A percentile compares a stretch with the other conserved stretches of the same genome.
These are phyloP conservation scores for Aspergillus intermedius DNA, from an alignment of 2,329 filamentous ascomycete genomes.

Conservation along the genomic window DNA sequence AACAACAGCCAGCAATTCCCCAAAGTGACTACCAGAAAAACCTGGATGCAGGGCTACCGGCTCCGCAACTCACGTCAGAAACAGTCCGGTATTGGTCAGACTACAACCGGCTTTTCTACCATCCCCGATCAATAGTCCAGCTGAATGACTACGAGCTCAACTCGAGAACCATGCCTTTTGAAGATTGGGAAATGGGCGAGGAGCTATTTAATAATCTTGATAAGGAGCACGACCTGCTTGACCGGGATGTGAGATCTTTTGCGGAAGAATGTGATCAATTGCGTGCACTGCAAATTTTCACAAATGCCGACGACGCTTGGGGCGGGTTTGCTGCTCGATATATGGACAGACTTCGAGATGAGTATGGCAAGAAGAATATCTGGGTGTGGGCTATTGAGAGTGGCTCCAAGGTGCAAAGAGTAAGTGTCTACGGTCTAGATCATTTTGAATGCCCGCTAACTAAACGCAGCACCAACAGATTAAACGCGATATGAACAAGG, in stretches of 20 bases:
- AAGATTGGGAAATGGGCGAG: constrained; percentile 65
- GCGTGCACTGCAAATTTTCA: constrained; percentile 76
- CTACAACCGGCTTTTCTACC: constrained; percentile 86
- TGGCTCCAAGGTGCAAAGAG: constrained; percentile 48
- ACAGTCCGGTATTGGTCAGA: constrained; percentile 95
- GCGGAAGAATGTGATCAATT: constrained; percentile 89
- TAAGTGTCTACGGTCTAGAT: constrained; percentile 29
- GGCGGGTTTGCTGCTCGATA: constrained; percentile 69
- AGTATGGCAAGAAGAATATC: constrained; percentile 79
- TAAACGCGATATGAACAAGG: constrained; percentile 64
- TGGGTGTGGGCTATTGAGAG: constrained; percentile 84
- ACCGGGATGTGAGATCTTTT: constrained; percentile 83
- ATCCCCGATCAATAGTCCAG: constrained; percentile 80
- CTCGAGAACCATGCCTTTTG: constrained; percentile 73
- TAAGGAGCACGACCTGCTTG: constrained; percentile 76
- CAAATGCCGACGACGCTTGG: constrained; percentile 71
- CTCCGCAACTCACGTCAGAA: constrained; percentile 59
- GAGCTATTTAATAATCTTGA: constrained; percentile 69
- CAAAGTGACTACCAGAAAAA: constrained; percentile 71
- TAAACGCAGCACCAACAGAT: constrained; percentile 48
- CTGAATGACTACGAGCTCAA: constrained; percentile 81
- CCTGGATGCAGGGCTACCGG: constrained; percentile 63
- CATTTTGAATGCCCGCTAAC: not conserved
- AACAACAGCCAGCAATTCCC: constrained; percentile 61
- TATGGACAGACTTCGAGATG: constrained; percentile 72